Conservation (phyloP, 2,329 filamentous ascomycete genomes). For the Zalaria obscura region DNA sequence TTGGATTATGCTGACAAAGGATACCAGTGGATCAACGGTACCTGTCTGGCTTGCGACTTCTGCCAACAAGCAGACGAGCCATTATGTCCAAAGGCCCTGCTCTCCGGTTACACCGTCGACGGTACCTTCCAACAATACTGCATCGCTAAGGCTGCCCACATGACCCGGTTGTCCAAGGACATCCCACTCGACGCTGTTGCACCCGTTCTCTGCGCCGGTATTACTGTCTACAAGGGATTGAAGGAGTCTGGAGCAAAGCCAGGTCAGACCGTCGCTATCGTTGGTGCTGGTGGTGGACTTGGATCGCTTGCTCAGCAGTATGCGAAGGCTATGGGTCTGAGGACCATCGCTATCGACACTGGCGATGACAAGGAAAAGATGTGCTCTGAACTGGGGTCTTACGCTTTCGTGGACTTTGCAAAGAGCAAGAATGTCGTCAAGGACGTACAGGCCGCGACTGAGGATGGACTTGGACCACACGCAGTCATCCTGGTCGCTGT, state of each 20-base stretch:
- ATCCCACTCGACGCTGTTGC: conserved; percentile 62
- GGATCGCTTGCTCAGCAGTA: conserved; percentile 74
- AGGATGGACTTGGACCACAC: conserved; percentile 71
- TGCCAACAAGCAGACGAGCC: conserved; percentile 73
- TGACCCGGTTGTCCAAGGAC: conserved; percentile 68
- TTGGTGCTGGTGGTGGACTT: conserved; percentile 74
- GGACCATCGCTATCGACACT: conserved; percentile 67
- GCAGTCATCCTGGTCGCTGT: conserved; percentile 79
- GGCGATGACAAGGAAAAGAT: conserved; percentile 68
- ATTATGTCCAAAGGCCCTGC: conserved; percentile 57
- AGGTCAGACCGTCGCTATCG: conserved; percentile 68
- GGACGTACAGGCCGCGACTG: conserved; percentile 69
- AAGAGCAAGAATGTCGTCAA: conserved; percentile 63
- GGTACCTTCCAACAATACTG: conserved; percentile 89
- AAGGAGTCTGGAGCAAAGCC: conserved; percentile 67
- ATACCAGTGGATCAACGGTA: conserved; percentile 65
- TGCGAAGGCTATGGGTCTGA: conserved; percentile 77
- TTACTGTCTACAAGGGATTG: conserved; percentile 83
- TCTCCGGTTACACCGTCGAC: conserved; percentile 88
- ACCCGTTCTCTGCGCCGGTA: conserved; percentile 70
- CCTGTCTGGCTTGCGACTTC: conserved; percentile 71
- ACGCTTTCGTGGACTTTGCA: conserved; percentile 66
- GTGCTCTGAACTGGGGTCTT: conserved; percentile 55
- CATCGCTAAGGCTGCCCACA: conserved; percentile 73
- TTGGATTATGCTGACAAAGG: too few species aligned